phyloP scores from a whole-genome alignment of 1,284 basidiomycete genomes.

The Ceratobasidium sp. region DNA sequence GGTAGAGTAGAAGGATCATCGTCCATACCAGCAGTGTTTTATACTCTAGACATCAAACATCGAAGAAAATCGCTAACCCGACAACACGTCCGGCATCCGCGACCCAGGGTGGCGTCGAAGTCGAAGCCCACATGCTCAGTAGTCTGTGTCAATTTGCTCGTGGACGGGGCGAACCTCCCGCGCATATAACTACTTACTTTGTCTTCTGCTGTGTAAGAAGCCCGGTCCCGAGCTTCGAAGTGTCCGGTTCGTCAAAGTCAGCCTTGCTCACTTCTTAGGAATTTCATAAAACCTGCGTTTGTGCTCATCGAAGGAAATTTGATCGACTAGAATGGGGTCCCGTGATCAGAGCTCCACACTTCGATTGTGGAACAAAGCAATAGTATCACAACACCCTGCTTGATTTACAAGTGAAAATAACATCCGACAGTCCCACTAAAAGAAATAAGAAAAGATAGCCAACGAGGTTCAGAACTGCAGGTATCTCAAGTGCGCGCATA shows the following conservation, averaged over 20 bases:
- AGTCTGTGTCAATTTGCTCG: constrained; percentile 3
- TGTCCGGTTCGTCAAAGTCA: background rate
- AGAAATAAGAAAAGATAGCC: no score
- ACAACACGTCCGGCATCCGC: background rate
- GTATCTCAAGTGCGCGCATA: background rate
- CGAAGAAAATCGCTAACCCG: constrained; percentile 4
- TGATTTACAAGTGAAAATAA: no score
- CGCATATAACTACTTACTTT: background rate
- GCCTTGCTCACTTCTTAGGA: constrained; percentile 2
- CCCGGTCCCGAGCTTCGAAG: background rate
- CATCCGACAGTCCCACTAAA: no score
- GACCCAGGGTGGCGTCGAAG: background rate
- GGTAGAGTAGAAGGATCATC: no score
- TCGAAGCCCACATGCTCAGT: no score
- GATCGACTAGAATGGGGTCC: constrained; percentile 10
- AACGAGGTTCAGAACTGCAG: no score
- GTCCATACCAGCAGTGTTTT: background rate
- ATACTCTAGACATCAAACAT: constrained; percentile 21
- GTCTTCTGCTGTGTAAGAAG: constrained; percentile 3
- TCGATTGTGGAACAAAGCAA: no score
- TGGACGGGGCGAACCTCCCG: background rate
- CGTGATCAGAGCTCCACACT: constrained; percentile 16
- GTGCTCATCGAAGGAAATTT: constrained; percentile 9
- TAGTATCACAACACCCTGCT: no score
- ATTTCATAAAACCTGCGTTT: background rate